phyloP scores from a whole-genome alignment of 331 rosid genomes.

The Spiraea crenata region DNA sequence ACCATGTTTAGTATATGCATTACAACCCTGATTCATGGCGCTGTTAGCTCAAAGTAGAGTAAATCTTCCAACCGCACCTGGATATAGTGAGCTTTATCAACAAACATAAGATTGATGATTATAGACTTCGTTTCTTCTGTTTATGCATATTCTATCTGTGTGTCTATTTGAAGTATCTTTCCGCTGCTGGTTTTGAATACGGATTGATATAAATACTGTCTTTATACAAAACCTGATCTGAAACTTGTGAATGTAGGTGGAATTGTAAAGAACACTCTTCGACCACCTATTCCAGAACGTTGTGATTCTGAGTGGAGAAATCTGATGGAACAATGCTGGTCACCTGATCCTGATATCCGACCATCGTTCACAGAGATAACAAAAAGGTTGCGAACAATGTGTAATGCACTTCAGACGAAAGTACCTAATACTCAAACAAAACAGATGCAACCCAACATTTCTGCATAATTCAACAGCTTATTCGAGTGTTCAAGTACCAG shows the following conservation, averaged over 20 bases:
- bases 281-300: slow-evolving; percentile 51
- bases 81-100: neutral
- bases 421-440: slow-evolving; percentile 29
- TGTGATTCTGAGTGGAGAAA: slow-evolving; percentile 65
- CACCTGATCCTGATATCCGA: slow-evolving; percentile 55
- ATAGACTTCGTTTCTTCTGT: neutral
- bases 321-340: slow-evolving; percentile 79
- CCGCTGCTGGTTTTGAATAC: slow-evolving; percentile 6
- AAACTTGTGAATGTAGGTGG: slow-evolving; percentile 46
- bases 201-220: neutral
- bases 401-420: slow-evolving; percentile 40
- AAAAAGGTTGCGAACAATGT: slow-evolving; percentile 54
- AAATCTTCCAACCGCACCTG: neutral
- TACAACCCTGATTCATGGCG: neutral
- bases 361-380: slow-evolving; percentile 68
- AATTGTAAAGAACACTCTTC: slow-evolving; percentile 65
- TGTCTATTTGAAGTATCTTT: neutral
- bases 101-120: neutral
- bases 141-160: neutral
- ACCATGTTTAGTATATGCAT: neutral
- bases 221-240: slow-evolving; percentile 5
- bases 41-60: neutral
- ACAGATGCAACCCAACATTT: slow-evolving; percentile 26
- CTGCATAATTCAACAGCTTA: slow-evolving; percentile 21
- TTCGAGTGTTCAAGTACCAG: slow-evolving; percentile 4